These are phyloP conservation scores for Ustilago sp. DNA, from an alignment of 1,284 basidiomycete species.

Conservation along the genomic window DNA sequence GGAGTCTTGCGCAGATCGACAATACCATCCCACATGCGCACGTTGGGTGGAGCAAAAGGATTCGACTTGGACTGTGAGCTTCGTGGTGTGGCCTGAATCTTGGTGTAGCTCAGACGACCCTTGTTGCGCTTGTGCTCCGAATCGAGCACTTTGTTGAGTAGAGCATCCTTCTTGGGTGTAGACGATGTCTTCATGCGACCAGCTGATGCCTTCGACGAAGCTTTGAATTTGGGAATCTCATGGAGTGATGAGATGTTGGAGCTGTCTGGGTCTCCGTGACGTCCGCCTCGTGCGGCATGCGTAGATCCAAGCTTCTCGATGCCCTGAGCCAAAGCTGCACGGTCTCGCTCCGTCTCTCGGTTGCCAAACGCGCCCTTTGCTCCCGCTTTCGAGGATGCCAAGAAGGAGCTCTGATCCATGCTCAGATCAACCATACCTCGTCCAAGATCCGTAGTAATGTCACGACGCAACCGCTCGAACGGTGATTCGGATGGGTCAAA, in stretches of 20 bases:
- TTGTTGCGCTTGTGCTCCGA: conserved; percentile 56
- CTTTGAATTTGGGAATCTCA: conserved; percentile 37
- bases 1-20: conserved; percentile 79
- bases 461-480: conserved; percentile 74
- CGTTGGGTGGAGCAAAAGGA: conserved; percentile 57
- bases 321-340: conserved; percentile 39
- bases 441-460: conserved; percentile 42
- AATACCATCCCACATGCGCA: conserved; percentile 77
- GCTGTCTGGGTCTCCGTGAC: conserved; percentile 29
- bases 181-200: conserved; percentile 49
- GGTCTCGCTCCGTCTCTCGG: conserved; percentile 27
- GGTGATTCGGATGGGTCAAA: conserved; percentile 76
- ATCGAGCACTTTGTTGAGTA: conserved; percentile 57
- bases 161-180: conserved; percentile 49
- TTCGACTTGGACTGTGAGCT: conserved; percentile 52
- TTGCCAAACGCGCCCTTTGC: conserved; percentile 5
- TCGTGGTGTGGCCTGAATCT: conserved; percentile 53
- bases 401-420: conserved; percentile 36
- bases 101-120: conserved; percentile 45
- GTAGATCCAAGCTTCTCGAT: conserved; percentile 37
- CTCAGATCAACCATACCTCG: conserved; percentile 23
- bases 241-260: conserved; percentile 39
- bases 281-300: conserved; percentile 18
- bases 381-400: conserved; percentile 15
- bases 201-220: conserved; percentile 10